Percentiles rank a stretch among this genome's conserved stretches.
Evolutionary conservation across 2,329 filamentous ascomycete species (phyloP).

Genomic region (Fusarium scirpi): DNA sequence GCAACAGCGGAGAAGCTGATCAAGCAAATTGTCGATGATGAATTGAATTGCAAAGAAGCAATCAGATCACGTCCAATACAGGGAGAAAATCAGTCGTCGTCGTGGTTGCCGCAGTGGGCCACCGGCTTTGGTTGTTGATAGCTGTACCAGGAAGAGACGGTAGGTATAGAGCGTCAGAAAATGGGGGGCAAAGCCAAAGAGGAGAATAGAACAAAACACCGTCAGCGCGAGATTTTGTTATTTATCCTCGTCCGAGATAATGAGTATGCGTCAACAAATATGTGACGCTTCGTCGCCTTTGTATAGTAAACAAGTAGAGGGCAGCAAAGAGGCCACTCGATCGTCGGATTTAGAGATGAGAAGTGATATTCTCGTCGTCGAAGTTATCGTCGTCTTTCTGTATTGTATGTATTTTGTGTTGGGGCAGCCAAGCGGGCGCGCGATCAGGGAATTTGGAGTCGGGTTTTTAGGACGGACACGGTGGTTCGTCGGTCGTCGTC

Average conservation of each 20-base stretch:
- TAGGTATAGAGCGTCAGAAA: constrained; percentile 45
- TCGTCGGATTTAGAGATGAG: constrained; percentile 20
- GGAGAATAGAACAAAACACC: constrained; percentile 34
- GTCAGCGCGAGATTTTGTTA: constrained; percentile 44
- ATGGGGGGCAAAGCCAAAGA: constrained; percentile 34
- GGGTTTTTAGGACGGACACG: constrained; percentile 35
- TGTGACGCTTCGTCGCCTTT: constrained; percentile 45
- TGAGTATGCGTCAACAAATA: constrained; percentile 33
- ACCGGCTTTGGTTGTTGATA: constrained; percentile 47
- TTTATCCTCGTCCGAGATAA: constrained; percentile 35
- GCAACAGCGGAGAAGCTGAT: constrained; percentile 17
- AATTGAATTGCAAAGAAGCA: constrained; percentile 31
- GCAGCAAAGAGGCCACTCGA: constrained; percentile 13
- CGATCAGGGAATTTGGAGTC: constrained; percentile 45
- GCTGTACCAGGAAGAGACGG: constrained; percentile 43
- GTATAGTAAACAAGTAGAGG: constrained; percentile 14
- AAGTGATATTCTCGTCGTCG: constrained; percentile 28
- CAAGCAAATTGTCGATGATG: constrained; percentile 32
- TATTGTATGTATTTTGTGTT: constrained; percentile 37
- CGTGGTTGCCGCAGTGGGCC: constrained; percentile 50
- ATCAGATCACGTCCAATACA: constrained; percentile 39
- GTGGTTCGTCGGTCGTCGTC: constrained; percentile 44
- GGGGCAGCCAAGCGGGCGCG: constrained; percentile 44
- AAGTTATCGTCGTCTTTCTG: constrained; percentile 17
- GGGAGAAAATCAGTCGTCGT: constrained; percentile 47